Evolutionary conservation across 2,329 filamentous ascomycete genomes (phyloP).

Genomic region (Fusarium vanettenii): DNA sequence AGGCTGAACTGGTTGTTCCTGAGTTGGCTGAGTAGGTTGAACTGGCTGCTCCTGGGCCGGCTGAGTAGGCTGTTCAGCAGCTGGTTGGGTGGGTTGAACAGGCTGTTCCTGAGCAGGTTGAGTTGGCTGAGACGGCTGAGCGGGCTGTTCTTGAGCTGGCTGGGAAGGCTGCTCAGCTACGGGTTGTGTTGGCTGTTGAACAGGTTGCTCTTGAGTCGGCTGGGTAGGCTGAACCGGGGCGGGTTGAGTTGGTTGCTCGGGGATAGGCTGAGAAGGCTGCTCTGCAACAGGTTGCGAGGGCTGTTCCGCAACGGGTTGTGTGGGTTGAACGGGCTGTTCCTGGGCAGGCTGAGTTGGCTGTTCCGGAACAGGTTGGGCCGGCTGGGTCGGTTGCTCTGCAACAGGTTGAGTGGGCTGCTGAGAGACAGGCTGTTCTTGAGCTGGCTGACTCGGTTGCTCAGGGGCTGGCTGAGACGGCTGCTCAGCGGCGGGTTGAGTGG

Average conservation of each 20-base stretch:
- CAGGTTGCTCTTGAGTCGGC: background rate
- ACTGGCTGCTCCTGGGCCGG: background rate
- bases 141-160: background rate
- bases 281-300: slow-evolving; percentile 4
- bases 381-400: slow-evolving; percentile 2
- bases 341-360: slow-evolving; percentile 28
- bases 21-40: slow-evolving; percentile 15
- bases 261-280: slow-evolving; percentile 10
- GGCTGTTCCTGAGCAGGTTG: slow-evolving; percentile 4
- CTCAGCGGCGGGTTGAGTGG: background rate
- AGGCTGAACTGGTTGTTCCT: background rate
- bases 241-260: slow-evolving; percentile 13
- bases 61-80: slow-evolving; percentile 6
- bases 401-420: slow-evolving; percentile 10
- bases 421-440: background rate
- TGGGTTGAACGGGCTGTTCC: slow-evolving; percentile 13
- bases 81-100: slow-evolving; percentile 20
- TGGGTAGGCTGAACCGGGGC: slow-evolving; percentile 7
- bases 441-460: slow-evolving; percentile 8
- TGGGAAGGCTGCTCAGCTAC: slow-evolving; percentile 7
- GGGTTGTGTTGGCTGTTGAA: background rate
- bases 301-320: slow-evolving; percentile 12
- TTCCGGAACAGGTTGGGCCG: background rate
- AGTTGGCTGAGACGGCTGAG: slow-evolving; percentile 1
- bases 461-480: background rate